phyloP scores from a whole-genome alignment of 768 basidiomycete genomes.

The Phylloporus scabripes region DNA sequence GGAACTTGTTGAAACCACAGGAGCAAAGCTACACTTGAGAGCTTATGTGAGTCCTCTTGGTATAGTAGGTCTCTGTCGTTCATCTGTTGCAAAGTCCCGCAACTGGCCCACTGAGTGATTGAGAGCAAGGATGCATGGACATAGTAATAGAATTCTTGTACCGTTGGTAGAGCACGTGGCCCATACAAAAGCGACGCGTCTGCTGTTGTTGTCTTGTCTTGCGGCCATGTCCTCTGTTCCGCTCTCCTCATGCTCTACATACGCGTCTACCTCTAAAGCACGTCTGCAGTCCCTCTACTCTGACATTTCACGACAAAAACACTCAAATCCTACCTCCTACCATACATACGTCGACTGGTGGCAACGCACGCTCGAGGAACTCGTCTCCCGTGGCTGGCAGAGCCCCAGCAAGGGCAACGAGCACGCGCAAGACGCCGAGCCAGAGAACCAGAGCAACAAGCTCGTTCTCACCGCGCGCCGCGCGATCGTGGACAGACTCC shows the following conservation, averaged over 20 bases:
- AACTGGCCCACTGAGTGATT: conserved; percentile 20
- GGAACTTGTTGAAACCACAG: conserved; percentile 21
- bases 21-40: conserved; percentile 20
- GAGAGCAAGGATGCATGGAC: no score
- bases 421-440: conserved; percentile 3
- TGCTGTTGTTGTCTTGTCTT: neutral
- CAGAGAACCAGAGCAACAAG: conserved; percentile 36
- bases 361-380: conserved; percentile 57
- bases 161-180: conserved; percentile 8
- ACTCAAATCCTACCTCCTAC: conserved; percentile 80
- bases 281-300: conserved; percentile 82
- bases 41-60: conserved; percentile 20
- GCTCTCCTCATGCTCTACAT: conserved; percentile 25
- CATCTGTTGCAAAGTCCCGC: conserved; percentile 5
- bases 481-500: conserved; percentile 52
- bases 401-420: conserved; percentile 9
- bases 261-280: conserved; percentile 29
- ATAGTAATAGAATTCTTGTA: no score
- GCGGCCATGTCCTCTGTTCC: conserved; percentile 16
- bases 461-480: conserved; percentile 57
- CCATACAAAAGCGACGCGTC: conserved; percentile 6
- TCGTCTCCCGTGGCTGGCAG: conserved; percentile 58
- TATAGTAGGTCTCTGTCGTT: neutral
- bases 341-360: conserved; percentile 85
- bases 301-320: conserved; percentile 77